Evolutionary conservation across 2,329 filamentous ascomycete genomes (phyloP).

Genomic region (Aspergillaceae sp.): DNA sequence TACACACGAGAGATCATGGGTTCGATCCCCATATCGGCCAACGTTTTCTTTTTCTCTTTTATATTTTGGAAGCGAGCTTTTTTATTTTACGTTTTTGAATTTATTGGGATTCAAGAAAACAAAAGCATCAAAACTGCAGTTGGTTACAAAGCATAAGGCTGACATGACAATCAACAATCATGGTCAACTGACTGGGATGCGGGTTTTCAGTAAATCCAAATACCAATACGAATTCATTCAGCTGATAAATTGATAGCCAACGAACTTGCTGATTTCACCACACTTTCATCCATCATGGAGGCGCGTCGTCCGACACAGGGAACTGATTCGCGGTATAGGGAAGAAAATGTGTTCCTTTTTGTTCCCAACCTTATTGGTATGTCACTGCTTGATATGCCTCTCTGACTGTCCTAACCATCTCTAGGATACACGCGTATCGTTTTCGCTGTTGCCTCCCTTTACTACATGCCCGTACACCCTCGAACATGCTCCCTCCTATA

Average conservation of each 20-base stretch:
- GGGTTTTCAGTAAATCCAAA: too few relatives aligned
- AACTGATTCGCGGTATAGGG: background rate
- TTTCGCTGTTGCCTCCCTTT: constrained; percentile 75
- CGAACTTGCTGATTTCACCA: too few relatives aligned
- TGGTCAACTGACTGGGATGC: too few relatives aligned
- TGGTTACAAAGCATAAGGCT: too few relatives aligned
- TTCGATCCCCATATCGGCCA: constrained; percentile 1
- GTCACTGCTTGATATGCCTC: background rate
- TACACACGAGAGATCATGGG: constrained; percentile 1
- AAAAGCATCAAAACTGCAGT: too few relatives aligned
- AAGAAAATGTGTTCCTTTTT: constrained; percentile 52
- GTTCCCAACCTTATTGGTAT: constrained; percentile 68
- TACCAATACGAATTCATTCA: too few relatives aligned
- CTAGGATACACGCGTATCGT: constrained; percentile 67
- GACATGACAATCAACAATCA: too few relatives aligned
- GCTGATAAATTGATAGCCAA: too few relatives aligned
- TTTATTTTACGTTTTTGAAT: too few relatives aligned
- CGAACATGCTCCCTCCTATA: constrained; percentile 76
- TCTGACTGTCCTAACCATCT: background rate
- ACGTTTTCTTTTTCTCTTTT: background rate
- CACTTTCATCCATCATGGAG: too few relatives aligned
- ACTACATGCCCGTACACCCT: constrained; percentile 97
- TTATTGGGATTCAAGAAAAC: too few relatives aligned
- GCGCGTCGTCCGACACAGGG: too few relatives aligned
- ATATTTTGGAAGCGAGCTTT: background rate